Evolutionary conservation across 192 early-diverging fungal genomes (phyloP).

Genomic region (Rhizoclosmatium globosum): DNA sequence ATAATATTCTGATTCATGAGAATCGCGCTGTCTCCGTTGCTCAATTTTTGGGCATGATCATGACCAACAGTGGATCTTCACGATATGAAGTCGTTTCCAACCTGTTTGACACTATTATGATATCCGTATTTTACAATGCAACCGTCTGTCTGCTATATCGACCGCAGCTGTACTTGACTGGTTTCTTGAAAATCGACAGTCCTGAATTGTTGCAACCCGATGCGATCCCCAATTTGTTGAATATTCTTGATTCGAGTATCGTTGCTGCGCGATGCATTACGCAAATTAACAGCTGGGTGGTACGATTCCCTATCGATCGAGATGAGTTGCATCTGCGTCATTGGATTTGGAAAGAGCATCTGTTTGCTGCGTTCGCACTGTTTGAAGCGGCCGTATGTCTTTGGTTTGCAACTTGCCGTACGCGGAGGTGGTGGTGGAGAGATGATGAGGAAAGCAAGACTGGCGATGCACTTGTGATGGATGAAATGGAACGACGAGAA

Average conservation of each 20-base stretch:
- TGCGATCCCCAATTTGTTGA: background rate
- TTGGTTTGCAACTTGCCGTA: conserved; percentile 8
- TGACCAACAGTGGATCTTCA: too few relatives aligned
- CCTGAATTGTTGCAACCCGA: background rate
- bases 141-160: background rate
- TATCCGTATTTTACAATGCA: too few relatives aligned
- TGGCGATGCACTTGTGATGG: background rate
- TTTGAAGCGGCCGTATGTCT: conserved; percentile 5
- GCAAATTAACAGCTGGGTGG: background rate
- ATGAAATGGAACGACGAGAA: background rate
- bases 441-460: background rate
- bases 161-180: conserved; percentile 3
- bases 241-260: background rate
- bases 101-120: too few relatives aligned
- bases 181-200: background rate
- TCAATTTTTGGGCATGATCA: too few relatives aligned
- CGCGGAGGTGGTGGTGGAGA: background rate
- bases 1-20: too few relatives aligned
- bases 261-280: background rate
- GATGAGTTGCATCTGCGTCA: background rate
- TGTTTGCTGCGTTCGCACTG: background rate
- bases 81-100: too few relatives aligned
- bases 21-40: too few relatives aligned
- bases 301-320: background rate
- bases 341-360: background rate